phyloP scores from a whole-genome alignment of 495 filamentous ascomycete genomes.

The Parathielavia appendiculata region DNA sequence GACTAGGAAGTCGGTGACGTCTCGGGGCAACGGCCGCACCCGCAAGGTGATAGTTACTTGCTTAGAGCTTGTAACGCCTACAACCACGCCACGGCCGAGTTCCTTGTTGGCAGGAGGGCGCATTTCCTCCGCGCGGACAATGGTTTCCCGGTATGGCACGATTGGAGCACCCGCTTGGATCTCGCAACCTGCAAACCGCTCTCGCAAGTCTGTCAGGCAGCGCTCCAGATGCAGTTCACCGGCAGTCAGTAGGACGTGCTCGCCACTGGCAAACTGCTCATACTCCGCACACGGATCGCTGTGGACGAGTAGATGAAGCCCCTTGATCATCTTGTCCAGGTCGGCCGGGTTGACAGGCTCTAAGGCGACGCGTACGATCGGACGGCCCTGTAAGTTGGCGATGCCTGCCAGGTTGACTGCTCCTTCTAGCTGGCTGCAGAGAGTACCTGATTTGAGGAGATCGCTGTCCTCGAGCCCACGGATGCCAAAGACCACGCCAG shows the following conservation, averaged over 20 bases:
- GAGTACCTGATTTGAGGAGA: conserved; percentile 88
- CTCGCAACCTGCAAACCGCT: conserved; percentile 90
- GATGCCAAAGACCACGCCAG: conserved; percentile 95
- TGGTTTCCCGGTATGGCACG: conserved; percentile 92
- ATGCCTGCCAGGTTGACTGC: conserved; percentile 86
- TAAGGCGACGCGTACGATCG: conserved; percentile 91
- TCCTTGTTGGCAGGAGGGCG: conserved; percentile 78
- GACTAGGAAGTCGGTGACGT: conserved; percentile 78
- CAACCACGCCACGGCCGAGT: conserved; percentile 76
- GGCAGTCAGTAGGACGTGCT: conserved; percentile 92
- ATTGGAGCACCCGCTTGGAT: conserved; percentile 92
- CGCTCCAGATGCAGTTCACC: conserved; percentile 93
- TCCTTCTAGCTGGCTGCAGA: conserved; percentile 84
- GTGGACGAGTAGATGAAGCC: conserved; percentile 81
- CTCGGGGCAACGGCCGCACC: conserved; percentile 71
- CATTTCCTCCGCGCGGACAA: conserved; percentile 84
- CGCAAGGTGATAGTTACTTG: conserved; percentile 72
- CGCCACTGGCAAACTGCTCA: conserved; percentile 84
- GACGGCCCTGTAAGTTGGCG: conserved; percentile 66
- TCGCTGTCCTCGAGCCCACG: conserved; percentile 78
- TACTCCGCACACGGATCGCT: conserved; percentile 96
- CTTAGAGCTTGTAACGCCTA: conserved; percentile 72
- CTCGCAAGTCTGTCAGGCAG: conserved; percentile 87
- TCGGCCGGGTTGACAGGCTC: conserved; percentile 86
- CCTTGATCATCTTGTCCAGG: conserved; percentile 86